Base-by-base conservation (phyloP, 306 rosid species). In the Coriaria nepalensis region DNA sequence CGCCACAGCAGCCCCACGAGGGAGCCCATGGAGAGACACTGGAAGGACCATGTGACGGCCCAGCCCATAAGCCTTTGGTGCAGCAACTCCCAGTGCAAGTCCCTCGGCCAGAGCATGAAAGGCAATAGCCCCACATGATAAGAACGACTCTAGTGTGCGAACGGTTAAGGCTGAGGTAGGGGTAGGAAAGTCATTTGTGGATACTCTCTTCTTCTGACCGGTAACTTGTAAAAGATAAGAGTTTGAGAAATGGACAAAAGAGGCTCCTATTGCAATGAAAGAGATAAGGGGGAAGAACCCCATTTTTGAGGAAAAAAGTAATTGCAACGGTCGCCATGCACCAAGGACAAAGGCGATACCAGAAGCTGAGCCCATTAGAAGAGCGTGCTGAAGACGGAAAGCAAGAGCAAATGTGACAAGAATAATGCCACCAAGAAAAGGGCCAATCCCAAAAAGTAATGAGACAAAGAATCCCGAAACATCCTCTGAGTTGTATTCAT, bases 11-110 rank as follows among this genome's bases (percentile, higher is more conserved):
- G 96, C 98, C 9, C 98, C 96, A 11, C 96, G 81, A 53, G 98
- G 98, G 49, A 92, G 92, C 9, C 98, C 98, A 0, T 92, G 98
- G 13, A 92, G 78, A 54, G 96, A 92, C 67, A 86, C 96, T 0
- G 98, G 98, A 62, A 92, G 96, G 64, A 92, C 96, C 76, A 92
- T 85, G 69, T 92, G 93, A 43, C 85, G 94, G 33, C 96, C 98
- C 0, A 85, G 86, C 39, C 96, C 98, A 45, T 82, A 82, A 13
- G 98, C 98, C 68, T 92, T 85, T 45, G 98, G 98, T 6, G 98
- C 98, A 35, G 98, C 98, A n/a, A 92, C 98, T 45, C 98, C 98
- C 42, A 92, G 69, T 0, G 96, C 98, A 45, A 92, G 94, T 47
- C 98, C 98, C 76, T 92, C 98, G 0, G 96, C 96, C 68, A 85